Evolutionary conservation across 345 rosid species (phyloP).

Genomic region (Aurinia saxatilis): DNA sequence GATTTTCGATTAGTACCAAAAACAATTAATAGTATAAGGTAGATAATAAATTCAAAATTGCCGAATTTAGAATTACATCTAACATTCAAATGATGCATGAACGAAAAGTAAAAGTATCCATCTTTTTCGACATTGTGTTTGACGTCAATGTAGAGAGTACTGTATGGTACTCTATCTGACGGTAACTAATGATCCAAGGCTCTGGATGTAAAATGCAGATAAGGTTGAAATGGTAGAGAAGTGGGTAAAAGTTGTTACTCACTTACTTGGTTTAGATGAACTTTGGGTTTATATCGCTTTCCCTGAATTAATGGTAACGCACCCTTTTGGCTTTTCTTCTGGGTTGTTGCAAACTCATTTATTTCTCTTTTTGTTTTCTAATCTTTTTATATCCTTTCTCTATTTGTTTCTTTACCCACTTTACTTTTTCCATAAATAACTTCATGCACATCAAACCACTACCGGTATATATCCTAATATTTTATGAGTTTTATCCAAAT

Average conservation of each 20-base stretch:
- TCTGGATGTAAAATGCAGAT: neutral
- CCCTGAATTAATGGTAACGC: slow-evolving; percentile 30
- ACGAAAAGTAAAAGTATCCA: too few relatives aligned
- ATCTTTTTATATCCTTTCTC: neutral
- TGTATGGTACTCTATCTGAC: too few relatives aligned
- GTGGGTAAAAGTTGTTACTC: slow-evolving; percentile 12
- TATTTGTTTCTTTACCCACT: slow-evolving; percentile 2
- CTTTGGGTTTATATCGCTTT: slow-evolving; percentile 27
- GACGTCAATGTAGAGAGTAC: too few relatives aligned
- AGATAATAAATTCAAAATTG: too few relatives aligned
- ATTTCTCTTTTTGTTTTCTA: slow-evolving; percentile 2
- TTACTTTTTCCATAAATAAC: neutral
- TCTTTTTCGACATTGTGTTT: too few relatives aligned
- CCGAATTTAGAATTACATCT: too few relatives aligned
- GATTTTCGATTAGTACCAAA: too few relatives aligned
- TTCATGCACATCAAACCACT: neutral
- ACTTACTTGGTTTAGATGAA: slow-evolving; percentile 12
- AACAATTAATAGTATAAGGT: too few relatives aligned
- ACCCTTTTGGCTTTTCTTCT: slow-evolving; percentile 19
- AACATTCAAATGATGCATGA: too few relatives aligned
- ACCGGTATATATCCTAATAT: neutral
- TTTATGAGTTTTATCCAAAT: neutral
- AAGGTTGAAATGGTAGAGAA: slow-evolving; percentile 10
- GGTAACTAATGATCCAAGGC: neutral
- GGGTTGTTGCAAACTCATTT: slow-evolving; percentile 25